These are phyloP conservation scores for Exophiala calicioides DNA, from an alignment of 2,329 filamentous ascomycete species.

Conservation along the genomic window DNA sequence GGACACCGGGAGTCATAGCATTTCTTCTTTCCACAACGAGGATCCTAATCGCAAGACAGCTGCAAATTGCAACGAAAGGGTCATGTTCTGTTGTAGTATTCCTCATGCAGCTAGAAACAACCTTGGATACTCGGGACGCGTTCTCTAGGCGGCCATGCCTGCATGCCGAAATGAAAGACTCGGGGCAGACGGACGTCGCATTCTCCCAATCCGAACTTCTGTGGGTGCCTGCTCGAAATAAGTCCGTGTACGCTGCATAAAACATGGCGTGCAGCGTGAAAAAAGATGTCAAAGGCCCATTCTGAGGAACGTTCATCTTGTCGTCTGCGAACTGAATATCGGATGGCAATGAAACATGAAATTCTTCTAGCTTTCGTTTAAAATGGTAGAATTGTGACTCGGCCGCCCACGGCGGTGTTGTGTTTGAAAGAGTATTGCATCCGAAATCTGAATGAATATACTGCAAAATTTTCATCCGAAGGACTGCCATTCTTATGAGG, in stretches of 20 bases:
- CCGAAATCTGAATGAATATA: not conserved
- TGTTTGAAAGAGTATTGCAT: not conserved
- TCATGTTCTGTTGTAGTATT: not conserved
- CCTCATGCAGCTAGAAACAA: not conserved
- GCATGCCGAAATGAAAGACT: no score
- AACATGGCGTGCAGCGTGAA: not conserved
- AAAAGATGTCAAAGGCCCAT: not conserved
- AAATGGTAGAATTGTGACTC: not conserved
- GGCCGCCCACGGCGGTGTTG: not conserved
- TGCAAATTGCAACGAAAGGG: not conserved
- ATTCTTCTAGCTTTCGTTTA: not conserved
- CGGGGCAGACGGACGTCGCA: no score
- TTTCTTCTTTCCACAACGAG: not conserved
- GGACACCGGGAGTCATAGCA: not conserved
- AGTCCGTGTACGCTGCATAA: not conserved
- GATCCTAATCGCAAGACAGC: not conserved
- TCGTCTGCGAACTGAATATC: no score
- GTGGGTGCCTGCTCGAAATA: not conserved
- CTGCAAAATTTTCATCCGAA: not conserved
- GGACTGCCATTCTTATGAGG: not conserved
- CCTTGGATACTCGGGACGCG: no score
- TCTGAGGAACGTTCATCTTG: not conserved
- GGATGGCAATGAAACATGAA: not conserved
- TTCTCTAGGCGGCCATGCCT: no score
- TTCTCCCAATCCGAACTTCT: no score